A percentile compares a stretch with the other conserved stretches of the same genome.
These are phyloP conservation scores for Lactarius pseudohatsudake DNA, from an alignment of 768 basidiomycete genomes.

Conservation along the genomic window DNA sequence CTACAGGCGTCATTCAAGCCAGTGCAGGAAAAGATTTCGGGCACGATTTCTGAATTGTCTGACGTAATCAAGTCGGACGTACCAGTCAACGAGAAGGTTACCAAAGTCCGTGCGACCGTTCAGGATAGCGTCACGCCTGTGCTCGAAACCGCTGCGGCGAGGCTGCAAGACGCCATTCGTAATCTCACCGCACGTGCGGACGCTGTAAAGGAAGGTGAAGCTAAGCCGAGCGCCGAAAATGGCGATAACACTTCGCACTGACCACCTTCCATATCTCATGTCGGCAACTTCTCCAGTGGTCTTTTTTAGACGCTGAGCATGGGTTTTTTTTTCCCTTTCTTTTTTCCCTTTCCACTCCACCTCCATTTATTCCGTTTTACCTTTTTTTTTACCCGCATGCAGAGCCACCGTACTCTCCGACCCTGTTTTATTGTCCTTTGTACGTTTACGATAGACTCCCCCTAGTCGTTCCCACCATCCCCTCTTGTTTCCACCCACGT, in stretches of 20 bases:
- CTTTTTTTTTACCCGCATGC: not conserved
- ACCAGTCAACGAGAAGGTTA: constrained; percentile 61
- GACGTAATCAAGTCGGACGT: constrained; percentile 55
- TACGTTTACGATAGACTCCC: constrained; percentile 18
- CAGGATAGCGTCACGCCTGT: constrained; percentile 60
- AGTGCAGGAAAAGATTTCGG: constrained; percentile 53
- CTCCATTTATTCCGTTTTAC: constrained; percentile 8
- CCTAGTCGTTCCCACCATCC: constrained; percentile 3
- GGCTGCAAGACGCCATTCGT: constrained; percentile 37
- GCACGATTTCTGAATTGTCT: constrained; percentile 53
- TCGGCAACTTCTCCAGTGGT: not conserved
- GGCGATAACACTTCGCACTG: constrained; percentile 25
- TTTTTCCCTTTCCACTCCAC: constrained; percentile 2
- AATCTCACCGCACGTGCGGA: constrained; percentile 28
- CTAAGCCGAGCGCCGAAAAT: constrained; percentile 19
- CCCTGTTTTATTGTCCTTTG: constrained; percentile 12
- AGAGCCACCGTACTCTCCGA: not conserved
- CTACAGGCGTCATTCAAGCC: constrained; percentile 62
- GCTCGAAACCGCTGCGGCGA: constrained; percentile 44
- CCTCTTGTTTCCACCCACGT: not conserved
- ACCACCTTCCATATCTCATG: constrained; percentile 4
- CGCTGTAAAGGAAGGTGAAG: constrained; percentile 27
- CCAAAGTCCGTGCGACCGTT: constrained; percentile 56
- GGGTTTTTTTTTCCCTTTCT: not conserved
- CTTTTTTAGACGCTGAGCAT: constrained; percentile 9